Conservation (phyloP, 768 basidiomycete species). For the Tricholoma saponaceum region DNA sequence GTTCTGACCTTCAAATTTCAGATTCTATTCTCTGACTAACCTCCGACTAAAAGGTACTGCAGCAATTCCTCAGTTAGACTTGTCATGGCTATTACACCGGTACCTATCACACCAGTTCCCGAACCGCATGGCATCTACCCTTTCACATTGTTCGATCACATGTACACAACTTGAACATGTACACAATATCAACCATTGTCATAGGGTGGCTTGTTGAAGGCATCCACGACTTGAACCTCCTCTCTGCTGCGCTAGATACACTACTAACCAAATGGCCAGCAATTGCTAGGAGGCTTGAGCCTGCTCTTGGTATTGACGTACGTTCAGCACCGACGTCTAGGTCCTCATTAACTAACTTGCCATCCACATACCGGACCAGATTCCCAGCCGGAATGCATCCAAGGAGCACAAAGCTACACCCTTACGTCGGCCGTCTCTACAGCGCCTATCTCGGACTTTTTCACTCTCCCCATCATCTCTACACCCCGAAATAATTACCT, state of each 20-base stretch:
- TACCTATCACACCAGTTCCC: neutral
- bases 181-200: slow-evolving; percentile 34
- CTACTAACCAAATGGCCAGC: slow-evolving; percentile 31
- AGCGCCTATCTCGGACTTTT: slow-evolving; percentile 31
- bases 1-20: too few species aligned
- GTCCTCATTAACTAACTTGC: neutral
- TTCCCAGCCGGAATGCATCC: slow-evolving; percentile 35
- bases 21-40: too few species aligned
- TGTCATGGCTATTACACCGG: neutral
- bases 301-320: slow-evolving; percentile 14
- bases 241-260: slow-evolving; percentile 25
- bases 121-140: slow-evolving; percentile 14
- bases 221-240: slow-evolving; percentile 26
- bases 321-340: neutral
- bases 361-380: slow-evolving; percentile 28
- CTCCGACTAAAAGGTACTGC: too few species aligned
- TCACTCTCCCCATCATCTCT: slow-evolving; percentile 26
- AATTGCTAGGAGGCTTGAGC: slow-evolving; percentile 25
- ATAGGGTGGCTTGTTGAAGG: slow-evolving; percentile 46
- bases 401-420: slow-evolving; percentile 30
- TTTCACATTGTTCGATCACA: slow-evolving; percentile 35
- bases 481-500: slow-evolving; percentile 31
- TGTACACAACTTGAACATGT: too few species aligned
- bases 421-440: slow-evolving; percentile 32
- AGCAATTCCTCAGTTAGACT: too few species aligned